Base-by-base conservation (phyloP, 192 early-diverging fungal species). In the Rhizophagus clarus region DNA sequence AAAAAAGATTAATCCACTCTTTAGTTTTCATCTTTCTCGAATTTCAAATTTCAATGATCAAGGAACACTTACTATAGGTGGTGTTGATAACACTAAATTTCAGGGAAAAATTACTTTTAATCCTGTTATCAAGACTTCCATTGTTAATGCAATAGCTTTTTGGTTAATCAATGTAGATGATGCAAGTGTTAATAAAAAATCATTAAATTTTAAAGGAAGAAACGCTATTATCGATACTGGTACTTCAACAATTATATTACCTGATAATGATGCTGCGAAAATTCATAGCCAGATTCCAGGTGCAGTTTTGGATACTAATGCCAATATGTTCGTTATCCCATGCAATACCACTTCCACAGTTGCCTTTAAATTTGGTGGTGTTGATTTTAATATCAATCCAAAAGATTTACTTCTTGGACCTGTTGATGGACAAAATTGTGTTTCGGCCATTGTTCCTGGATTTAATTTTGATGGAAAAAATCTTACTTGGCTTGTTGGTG, bases 21-120 rank as follows among this genome's bases (percentile, higher is more conserved):
- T 92, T 83, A 88, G 90, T 10, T 90, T 92, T 32, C 90, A 86
- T 68, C 83, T 92, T 22, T 84, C 87, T 42, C 69, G 69, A 1
- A 10, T 14, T 32, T 12, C n/a, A 28, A 4, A 63, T 63, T 26
- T 26, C 11, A 9, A n/a, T n/a, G 62, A 63, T 12, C n/a, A 11
- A 63, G 26, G 26, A 20, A n/a, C 62, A n/a, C n/a, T 63, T n/a
- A 63, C 62, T 28, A 4, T 63, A 3, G 62, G 62, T 20, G 62
- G n/a, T 11, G 62, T 63, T 63, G 62, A 63, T 7, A n/a, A 10
- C 10, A 8, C 1, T 3, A 63, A 63, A 63, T 63, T 63, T 0
- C 7, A 12, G 3, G 62, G 62, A 0, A 24, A 63, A n/a, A 24
- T 63, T 63, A 63, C 62, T 63, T 63, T 63, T n/a, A 63, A 9